These are phyloP conservation scores for Jaenimonas drosophilae DNA, from an alignment of 208 protist species.

Conservation along the genomic window DNA sequence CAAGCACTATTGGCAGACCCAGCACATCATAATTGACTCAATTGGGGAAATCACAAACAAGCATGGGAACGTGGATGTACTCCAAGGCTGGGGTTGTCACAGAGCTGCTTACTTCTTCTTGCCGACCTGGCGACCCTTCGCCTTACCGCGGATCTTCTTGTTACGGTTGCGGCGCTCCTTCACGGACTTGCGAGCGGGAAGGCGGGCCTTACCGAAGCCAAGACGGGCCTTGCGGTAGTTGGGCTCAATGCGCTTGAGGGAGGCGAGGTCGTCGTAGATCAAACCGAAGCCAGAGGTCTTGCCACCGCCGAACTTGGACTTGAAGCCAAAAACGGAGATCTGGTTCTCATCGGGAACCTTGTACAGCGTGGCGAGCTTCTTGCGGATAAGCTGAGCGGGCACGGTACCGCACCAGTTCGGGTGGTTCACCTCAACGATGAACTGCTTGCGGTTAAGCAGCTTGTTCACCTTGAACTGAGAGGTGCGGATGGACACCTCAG, in stretches of 20 bases:
- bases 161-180: slow-evolving; percentile 99
- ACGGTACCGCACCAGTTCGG: slow-evolving; percentile 88
- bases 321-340: slow-evolving; percentile 97
- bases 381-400: slow-evolving; percentile 90
- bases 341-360: slow-evolving; percentile 94
- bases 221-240: slow-evolving; percentile 96
- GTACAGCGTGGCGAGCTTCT: slow-evolving; percentile 96
- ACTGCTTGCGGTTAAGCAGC: slow-evolving; percentile 98
- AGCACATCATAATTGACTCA: too few relatives aligned
- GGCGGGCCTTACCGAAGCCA: slow-evolving; percentile 85
- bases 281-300: slow-evolving; percentile 98
- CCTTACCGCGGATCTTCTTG: slow-evolving; percentile 97
- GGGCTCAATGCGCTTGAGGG: slow-evolving; percentile 95
- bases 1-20: too few relatives aligned
- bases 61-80: not conserved
- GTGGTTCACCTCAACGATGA: slow-evolving; percentile 93
- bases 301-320: slow-evolving; percentile 98
- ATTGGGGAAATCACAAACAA: not conserved
- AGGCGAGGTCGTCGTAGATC: slow-evolving; percentile 98
- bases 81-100: too few relatives aligned
- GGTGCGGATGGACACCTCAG: slow-evolving; percentile 88
- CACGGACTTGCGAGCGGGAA: slow-evolving; percentile 93
- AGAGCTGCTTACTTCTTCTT: slow-evolving; percentile 88
- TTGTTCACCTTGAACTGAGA: slow-evolving; percentile 99
- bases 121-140: slow-evolving; percentile 89